phyloP scores from a whole-genome alignment of 805 yeast genomes.

The Metschnikowia cerradonensis region DNA sequence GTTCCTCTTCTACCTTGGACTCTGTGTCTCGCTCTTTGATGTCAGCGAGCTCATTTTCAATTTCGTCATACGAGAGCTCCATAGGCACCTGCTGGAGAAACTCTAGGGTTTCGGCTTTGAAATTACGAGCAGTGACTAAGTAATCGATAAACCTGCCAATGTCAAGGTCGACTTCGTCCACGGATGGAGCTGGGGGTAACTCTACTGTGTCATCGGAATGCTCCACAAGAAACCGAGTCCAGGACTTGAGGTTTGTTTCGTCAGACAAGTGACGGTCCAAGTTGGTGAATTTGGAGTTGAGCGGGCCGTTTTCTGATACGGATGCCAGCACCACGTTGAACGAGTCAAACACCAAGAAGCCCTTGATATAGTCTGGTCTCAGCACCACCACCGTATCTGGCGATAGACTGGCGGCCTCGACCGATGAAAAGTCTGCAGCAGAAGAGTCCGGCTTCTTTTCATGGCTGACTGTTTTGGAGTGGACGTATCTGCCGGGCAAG shows the following conservation, averaged over 20 bases:
- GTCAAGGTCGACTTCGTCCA: constrained; percentile 18
- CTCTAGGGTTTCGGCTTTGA: constrained; percentile 23
- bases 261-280: constrained; percentile 24
- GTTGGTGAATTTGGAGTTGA: constrained; percentile 25
- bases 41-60: constrained; percentile 33
- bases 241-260: constrained; percentile 23
- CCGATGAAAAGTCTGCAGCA: neutral
- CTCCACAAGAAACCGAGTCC: constrained; percentile 23
- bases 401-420: constrained; percentile 5
- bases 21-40: constrained; percentile 14
- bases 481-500: constrained; percentile 12
- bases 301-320: constrained; percentile 12
- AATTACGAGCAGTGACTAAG: constrained; percentile 27
- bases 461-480: constrained; percentile 4
- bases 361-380: constrained; percentile 25
- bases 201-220: constrained; percentile 9
- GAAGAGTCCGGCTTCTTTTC: neutral
- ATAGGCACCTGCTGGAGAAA: constrained; percentile 25
- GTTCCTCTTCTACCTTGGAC: neutral
- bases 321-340: constrained; percentile 6
- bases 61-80: constrained; percentile 37
- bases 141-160: constrained; percentile 29
- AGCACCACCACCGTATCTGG: constrained; percentile 11
- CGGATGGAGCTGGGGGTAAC: constrained; percentile 3
- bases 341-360: constrained; percentile 19